Evolutionary conservation across 2,329 filamentous ascomycete species (phyloP), one percentile per base, ranked within the genome.

Genomic region (Alternaria brassicicola): DNA sequence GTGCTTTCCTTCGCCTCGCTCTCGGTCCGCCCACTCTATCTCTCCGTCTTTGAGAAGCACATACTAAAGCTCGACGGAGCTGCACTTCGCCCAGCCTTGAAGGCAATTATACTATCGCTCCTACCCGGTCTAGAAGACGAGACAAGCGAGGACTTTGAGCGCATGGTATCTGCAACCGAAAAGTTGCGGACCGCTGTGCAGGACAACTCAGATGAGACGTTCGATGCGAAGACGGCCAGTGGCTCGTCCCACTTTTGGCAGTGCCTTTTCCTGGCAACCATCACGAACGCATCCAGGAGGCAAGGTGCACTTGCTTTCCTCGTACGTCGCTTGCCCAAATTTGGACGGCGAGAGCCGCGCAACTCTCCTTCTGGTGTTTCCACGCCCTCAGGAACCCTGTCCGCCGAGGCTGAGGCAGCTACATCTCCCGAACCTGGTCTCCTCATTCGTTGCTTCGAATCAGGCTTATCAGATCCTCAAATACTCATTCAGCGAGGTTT

Each of bases 201-300:
- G 26, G 67, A 78, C 8, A 78, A 79, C 25, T 83, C 84, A 59
- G 79, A 84, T 13, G 76, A 85, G 81, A 43, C 84, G 46, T 60
- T 64, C 12, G 73, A 77, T 26, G 61, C 60, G 15, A 75, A 68
- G 30, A 65, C 43, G 17, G 66, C 67, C 21, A 62, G 84, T 8
- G 88, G 88, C 9, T 91, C 93, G 65, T 91, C 91, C 64, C 97
- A 95, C 76, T 99, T 98, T 76, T 99, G 95, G 95, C 95, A 99
- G 79, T 97, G 93, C 75, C 90, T 99, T 73, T 98, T 99, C 71
- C 81, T 99, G 17, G 92, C 94, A 9, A 90, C 92, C 17, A 95
- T 99, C 59, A 97, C 95, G 1, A 94, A 93, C 70, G 86, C 92
- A 39, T 93, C 89, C 60, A 86, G 94, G 60, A 88, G 95, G 54